phyloP scores from a whole-genome alignment of 179 eudicot genomes.

The Patellifolia procumbens region DNA sequence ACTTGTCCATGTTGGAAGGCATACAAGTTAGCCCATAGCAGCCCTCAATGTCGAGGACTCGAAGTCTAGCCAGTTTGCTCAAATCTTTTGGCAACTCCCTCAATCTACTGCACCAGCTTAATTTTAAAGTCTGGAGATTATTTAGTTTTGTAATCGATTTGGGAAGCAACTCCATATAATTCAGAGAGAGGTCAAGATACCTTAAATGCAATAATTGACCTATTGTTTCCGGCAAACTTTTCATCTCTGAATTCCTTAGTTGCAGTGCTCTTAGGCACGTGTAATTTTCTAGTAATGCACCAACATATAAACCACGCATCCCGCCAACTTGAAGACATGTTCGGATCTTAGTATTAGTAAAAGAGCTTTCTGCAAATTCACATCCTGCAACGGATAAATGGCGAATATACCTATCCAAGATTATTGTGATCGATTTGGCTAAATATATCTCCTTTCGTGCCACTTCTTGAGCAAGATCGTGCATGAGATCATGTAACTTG shows the following conservation, averaged over 20 bases:
- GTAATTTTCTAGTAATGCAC: conserved; percentile 1
- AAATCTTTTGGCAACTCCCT: conserved; percentile 29
- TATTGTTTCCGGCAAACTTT: conserved; percentile 21
- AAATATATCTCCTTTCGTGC: conserved; percentile 12
- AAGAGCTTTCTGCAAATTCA: background rate
- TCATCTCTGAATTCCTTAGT: background rate
- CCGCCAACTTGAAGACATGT: conserved; percentile 10
- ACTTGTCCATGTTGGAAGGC: conserved; percentile 36
- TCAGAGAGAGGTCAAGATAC: conserved; percentile 26
- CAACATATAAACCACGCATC: background rate
- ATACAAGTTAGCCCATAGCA: conserved; percentile 13
- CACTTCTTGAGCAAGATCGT: conserved; percentile 17
- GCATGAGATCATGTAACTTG: conserved; percentile 28
- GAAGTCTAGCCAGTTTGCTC: conserved; percentile 29
- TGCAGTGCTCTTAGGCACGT: conserved; percentile 30
- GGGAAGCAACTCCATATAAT: conserved; percentile 17
- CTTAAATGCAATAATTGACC: conserved; percentile 27
- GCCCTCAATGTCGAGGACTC: conserved; percentile 27
- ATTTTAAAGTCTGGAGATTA: conserved; percentile 14
- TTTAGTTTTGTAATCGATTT: conserved; percentile 16
- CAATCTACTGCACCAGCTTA: background rate
- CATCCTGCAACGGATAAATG: background rate
- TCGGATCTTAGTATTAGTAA: background rate
- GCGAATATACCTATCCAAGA: background rate
- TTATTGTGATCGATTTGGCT: background rate